phyloP scores from a whole-genome alignment of 192 early-diverging fungal genomes.

The Chytriomyces sp. region DNA sequence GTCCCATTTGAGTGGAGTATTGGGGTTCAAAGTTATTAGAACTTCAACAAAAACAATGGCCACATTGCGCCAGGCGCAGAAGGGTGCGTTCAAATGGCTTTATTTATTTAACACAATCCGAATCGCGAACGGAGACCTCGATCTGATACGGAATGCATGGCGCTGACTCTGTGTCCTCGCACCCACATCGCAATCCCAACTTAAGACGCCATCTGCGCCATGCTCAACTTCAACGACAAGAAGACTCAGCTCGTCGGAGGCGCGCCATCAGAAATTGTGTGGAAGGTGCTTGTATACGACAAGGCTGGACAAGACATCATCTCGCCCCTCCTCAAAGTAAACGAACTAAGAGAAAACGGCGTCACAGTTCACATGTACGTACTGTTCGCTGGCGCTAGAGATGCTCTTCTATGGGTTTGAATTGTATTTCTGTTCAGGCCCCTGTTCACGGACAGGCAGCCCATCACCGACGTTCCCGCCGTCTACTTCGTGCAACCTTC shows the following conservation, averaged over 20 bases:
- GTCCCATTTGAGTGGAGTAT: not conserved
- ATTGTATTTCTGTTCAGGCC: conserved; percentile 55
- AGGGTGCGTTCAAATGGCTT: too few species aligned
- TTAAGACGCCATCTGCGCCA: conserved; percentile 73
- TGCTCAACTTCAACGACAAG: conserved; percentile 89
- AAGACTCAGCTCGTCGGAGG: too few species aligned
- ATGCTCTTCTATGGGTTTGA: conserved; percentile 2
- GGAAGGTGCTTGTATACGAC: conserved; percentile 98
- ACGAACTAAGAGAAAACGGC: conserved; percentile 92
- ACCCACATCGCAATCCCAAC: not conserved
- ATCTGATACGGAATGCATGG: not conserved
- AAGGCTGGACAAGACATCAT: conserved; percentile 90
- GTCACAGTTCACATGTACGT: conserved; percentile 95
- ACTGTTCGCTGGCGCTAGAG: conserved; percentile 3
- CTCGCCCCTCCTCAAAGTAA: conserved; percentile 94
- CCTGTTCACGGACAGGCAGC: conserved; percentile 77
- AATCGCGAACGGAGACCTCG: not conserved
- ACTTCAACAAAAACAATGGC: not conserved
- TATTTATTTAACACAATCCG: too few species aligned
- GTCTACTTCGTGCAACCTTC: conserved; percentile 95
- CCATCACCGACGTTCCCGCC: conserved; percentile 94
- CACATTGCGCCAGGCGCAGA: not conserved
- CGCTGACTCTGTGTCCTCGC: not conserved
- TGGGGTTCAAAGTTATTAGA: not conserved
- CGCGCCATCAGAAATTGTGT: conserved; percentile 67